Conservation (phyloP, 2,329 filamentous ascomycete genomes). For the Aspergillus sp. region DNA sequence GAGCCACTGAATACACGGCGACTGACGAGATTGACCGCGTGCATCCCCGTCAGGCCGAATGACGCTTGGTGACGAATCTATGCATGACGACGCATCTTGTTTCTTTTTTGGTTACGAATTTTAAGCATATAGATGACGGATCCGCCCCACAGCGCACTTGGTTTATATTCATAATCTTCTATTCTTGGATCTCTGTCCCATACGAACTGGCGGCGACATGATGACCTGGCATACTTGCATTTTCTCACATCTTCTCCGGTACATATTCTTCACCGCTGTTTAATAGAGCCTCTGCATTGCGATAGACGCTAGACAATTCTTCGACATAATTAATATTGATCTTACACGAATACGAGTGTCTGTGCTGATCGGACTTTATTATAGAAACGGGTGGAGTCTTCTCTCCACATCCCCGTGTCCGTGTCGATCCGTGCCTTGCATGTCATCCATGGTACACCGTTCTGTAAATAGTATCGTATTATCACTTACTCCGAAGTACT, state of each 20-base stretch:
- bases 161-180: neutral
- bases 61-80: neutral
- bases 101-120: constrained; percentile 12
- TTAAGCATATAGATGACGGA: constrained; percentile 10
- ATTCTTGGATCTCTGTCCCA: constrained; percentile 4
- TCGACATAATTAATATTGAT: neutral
- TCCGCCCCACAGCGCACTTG: neutral
- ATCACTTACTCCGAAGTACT: no score
- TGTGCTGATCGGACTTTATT: neutral
- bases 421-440: neutral
- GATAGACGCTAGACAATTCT: neutral
- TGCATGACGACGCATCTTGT: constrained; percentile 1
- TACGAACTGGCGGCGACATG: neutral
- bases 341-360: neutral
- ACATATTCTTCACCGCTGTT: neutral
- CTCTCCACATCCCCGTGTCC: neutral
- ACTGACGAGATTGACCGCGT: neutral
- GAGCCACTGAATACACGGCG: neutral
- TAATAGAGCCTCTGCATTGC: neutral
- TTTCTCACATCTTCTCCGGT: neutral
- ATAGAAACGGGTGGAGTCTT: neutral
- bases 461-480: no score
- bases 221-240: neutral
- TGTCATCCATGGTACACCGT: neutral
- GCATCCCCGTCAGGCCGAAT: constrained; percentile 1